Evolutionary conservation across 768 basidiomycete species (phyloP).

Genomic region (Pholiota microspora): DNA sequence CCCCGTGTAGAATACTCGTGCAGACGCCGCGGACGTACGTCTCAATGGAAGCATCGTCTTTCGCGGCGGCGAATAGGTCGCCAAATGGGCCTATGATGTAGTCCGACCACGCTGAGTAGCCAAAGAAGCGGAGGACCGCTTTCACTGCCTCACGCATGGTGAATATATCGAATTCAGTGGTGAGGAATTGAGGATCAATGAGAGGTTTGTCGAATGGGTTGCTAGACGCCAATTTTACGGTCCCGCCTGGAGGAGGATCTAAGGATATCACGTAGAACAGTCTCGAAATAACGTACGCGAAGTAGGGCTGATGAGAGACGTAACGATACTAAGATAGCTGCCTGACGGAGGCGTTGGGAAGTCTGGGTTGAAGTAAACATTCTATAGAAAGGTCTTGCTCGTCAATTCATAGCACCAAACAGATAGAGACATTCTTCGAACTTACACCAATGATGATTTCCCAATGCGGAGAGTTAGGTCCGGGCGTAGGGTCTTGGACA

Average conservation of each 20-base stretch:
- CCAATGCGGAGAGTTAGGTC: slow-evolving; percentile 28
- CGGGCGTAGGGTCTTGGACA: slow-evolving; percentile 26
- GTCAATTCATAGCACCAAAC: slow-evolving; percentile 29
- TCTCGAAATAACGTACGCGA: slow-evolving; percentile 24
- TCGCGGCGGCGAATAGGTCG: not conserved
- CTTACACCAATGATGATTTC: slow-evolving; percentile 25
- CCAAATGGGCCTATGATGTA: not conserved
- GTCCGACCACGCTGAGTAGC: not conserved
- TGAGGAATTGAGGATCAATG: slow-evolving; percentile 4
- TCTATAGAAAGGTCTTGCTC: slow-evolving; percentile 1
- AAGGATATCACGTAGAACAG: not conserved
- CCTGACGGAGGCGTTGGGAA: slow-evolving; percentile 21
- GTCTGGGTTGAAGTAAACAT: slow-evolving; percentile 5
- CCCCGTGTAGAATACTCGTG: slow-evolving; percentile 19
- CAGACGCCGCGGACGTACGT: slow-evolving; percentile 12
- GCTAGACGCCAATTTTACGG: slow-evolving; percentile 35
- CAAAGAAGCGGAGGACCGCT: not conserved
- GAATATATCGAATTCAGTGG: slow-evolving; percentile 6
- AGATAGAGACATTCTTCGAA: slow-evolving; percentile 21
- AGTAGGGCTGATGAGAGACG: slow-evolving; percentile 28
- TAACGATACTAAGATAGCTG: slow-evolving; percentile 26
- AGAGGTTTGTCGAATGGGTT: slow-evolving; percentile 36
- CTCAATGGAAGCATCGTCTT: slow-evolving; percentile 13
- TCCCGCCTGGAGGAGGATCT: slow-evolving; percentile 27
- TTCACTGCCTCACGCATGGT: not conserved